These are phyloP conservation scores for Cryphonectria naterciae DNA, from an alignment of 2,329 filamentous ascomycete genomes.

Conservation along the genomic window DNA sequence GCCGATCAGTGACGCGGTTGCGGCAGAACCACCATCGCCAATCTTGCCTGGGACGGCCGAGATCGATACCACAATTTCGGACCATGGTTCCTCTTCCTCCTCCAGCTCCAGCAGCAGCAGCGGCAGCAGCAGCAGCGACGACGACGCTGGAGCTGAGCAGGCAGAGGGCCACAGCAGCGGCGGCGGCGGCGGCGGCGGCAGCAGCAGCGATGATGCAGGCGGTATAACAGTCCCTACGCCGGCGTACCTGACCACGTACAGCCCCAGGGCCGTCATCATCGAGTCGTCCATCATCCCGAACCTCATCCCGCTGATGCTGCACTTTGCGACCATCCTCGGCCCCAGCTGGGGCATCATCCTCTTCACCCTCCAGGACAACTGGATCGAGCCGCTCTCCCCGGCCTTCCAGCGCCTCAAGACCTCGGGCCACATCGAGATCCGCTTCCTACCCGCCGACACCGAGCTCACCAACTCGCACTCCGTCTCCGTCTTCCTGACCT, in stretches of 20 bases:
- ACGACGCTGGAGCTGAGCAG: neutral
- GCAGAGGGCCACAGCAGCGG: neutral
- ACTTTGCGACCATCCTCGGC: constrained; percentile 39
- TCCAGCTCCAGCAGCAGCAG: constrained; percentile 5
- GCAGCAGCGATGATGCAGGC: neutral
- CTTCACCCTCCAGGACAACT: constrained; percentile 40
- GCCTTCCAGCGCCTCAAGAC: constrained; percentile 40
- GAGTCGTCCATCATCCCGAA: constrained; percentile 32
- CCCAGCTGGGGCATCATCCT: constrained; percentile 47
- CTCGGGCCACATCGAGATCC: constrained; percentile 39
- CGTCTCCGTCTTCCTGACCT: constrained; percentile 41
- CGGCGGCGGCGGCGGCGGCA: too few species aligned
- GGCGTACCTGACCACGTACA: constrained; percentile 9
- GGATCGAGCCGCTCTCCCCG: constrained; percentile 34
- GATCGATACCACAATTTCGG: neutral
- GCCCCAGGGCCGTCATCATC: constrained; percentile 27
- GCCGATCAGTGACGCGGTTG: neutral
- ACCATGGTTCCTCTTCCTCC: neutral
- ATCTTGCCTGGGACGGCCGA: neutral
- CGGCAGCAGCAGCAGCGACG: neutral
- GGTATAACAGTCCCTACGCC: neutral
- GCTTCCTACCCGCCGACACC: constrained; percentile 39
- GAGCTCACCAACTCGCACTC: constrained; percentile 36
- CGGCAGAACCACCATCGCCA: neutral
- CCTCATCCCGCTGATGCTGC: constrained; percentile 35